Percentiles rank a stretch among this genome's conserved stretches.
These are phyloP conservation scores for Leccinum disarticulatum DNA, from an alignment of 768 basidiomycete genomes.

Conservation along the genomic window DNA sequence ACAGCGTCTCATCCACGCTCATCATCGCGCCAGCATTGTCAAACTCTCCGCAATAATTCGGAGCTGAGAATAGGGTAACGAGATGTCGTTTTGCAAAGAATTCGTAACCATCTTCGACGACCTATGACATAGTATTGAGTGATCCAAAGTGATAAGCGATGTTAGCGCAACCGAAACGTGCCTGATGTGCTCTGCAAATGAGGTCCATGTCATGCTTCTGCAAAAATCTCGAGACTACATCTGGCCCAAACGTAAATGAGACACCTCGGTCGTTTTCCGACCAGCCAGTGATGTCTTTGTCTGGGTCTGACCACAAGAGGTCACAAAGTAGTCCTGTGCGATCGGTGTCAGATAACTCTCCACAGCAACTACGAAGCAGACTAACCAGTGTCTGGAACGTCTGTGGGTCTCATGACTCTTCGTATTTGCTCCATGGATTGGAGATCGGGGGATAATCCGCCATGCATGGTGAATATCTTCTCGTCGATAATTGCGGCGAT, in stretches of 20 bases:
- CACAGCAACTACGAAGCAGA: background rate
- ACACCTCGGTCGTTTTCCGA: slow-evolving; percentile 99
- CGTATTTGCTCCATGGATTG: slow-evolving; percentile 99
- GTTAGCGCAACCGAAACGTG: slow-evolving; percentile 36
- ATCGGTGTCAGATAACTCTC: slow-evolving; percentile 8
- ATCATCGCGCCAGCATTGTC: slow-evolving; percentile 99
- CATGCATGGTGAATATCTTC: slow-evolving; percentile 99
- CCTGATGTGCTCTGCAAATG: slow-evolving; percentile 98
- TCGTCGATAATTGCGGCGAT: slow-evolving; percentile 99
- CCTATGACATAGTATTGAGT: slow-evolving; percentile 43
- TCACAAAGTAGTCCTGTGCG: slow-evolving; percentile 85
- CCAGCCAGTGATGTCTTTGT: slow-evolving; percentile 99
- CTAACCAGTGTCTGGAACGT: slow-evolving; percentile 96
- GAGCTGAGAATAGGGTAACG: slow-evolving; percentile 96
- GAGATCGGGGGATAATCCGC: slow-evolving; percentile 93
- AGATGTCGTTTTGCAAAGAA: slow-evolving; percentile 98
- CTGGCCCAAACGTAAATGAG: slow-evolving; percentile 97
- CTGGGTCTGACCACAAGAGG: slow-evolving; percentile 97
- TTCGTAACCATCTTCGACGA: slow-evolving; percentile 98
- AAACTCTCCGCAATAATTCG: slow-evolving; percentile 94
- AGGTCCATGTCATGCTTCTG: slow-evolving; percentile 99
- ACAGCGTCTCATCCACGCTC: slow-evolving; percentile 95
- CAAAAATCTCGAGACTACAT: slow-evolving; percentile 96
- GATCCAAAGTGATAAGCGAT: slow-evolving; percentile 3
- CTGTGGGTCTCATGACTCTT: slow-evolving; percentile 97